phyloP scores from a whole-genome alignment of 2,329 filamentous ascomycete species.

The Fonsecaea monophora region DNA sequence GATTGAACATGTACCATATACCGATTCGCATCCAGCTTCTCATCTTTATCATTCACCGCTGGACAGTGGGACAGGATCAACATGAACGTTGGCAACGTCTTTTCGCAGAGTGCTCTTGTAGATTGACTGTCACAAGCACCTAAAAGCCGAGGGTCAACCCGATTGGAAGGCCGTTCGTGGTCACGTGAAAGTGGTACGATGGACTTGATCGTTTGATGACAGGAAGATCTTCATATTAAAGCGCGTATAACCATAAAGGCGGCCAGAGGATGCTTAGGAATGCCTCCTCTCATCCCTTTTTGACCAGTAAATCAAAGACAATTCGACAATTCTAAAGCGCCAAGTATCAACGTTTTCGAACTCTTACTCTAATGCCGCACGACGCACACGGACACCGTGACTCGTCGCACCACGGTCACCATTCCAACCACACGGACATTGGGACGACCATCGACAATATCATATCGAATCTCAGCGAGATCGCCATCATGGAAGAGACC shows the following conservation, averaged over 20 bases:
- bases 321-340: too few relatives aligned
- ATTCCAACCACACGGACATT: not conserved
- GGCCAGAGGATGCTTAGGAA: not conserved
- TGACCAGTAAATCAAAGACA: not conserved
- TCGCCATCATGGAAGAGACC: not conserved
- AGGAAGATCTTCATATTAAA: not conserved
- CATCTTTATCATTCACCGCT: too few relatives aligned
- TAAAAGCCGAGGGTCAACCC: not conserved
- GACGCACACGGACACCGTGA: not conserved
- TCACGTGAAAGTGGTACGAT: constrained; percentile 5
- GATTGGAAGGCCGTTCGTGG: not conserved
- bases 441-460: not conserved
- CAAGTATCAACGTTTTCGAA: not conserved
- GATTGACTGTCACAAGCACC: not conserved
- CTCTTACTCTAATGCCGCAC: not conserved
- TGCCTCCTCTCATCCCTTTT: not conserved
- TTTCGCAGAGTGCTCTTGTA: too few relatives aligned
- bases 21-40: too few relatives aligned
- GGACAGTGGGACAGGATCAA: too few relatives aligned
- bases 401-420: not conserved
- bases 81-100: too few relatives aligned
- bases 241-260: not conserved
- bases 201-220: not conserved
- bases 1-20: too few relatives aligned
- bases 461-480: not conserved